Percentiles rank a stretch among this genome's conserved stretches.
Conservation (phyloP, 164 flowering plant genomes). For the Chloranthus sessilifolius region DNA sequence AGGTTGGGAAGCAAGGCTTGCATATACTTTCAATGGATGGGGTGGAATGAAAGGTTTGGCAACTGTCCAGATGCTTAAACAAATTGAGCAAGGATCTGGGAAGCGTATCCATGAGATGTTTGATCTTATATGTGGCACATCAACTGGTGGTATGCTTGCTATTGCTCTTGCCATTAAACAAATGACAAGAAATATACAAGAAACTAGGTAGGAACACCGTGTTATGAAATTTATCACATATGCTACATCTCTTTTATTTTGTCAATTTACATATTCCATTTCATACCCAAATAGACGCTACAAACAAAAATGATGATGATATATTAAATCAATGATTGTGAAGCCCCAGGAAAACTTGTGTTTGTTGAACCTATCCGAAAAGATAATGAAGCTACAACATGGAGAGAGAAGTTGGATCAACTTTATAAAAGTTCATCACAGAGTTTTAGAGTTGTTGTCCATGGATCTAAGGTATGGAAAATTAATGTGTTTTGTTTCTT, state of each 20-base stretch:
- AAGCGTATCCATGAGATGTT: conserved; percentile 94
- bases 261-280: conserved; percentile 3
- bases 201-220: conserved; percentile 59
- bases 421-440: conserved; percentile 97
- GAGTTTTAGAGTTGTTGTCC: conserved; percentile 94
- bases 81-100: conserved; percentile 89
- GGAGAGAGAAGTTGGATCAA: conserved; percentile 98
- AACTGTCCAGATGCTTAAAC: conserved; percentile 88
- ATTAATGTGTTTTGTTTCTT: conserved; percentile 3
- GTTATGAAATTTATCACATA: background rate
- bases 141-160: conserved; percentile 99
- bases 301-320: no score
- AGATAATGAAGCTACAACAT: conserved; percentile 97
- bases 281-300: no score
- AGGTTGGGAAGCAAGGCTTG: conserved; percentile 80
- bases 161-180: conserved; percentile 89
- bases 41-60: conserved; percentile 99
- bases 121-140: conserved; percentile 97
- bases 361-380: conserved; percentile 90
- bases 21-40: conserved; percentile 99
- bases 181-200: conserved; percentile 96
- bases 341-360: conserved; percentile 75
- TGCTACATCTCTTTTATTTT: background rate
- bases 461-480: conserved; percentile 89
- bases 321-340: conserved; percentile 8